Conservation (phyloP, 1,284 basidiomycete species). For the Trichosporon coremiiforme region DNA sequence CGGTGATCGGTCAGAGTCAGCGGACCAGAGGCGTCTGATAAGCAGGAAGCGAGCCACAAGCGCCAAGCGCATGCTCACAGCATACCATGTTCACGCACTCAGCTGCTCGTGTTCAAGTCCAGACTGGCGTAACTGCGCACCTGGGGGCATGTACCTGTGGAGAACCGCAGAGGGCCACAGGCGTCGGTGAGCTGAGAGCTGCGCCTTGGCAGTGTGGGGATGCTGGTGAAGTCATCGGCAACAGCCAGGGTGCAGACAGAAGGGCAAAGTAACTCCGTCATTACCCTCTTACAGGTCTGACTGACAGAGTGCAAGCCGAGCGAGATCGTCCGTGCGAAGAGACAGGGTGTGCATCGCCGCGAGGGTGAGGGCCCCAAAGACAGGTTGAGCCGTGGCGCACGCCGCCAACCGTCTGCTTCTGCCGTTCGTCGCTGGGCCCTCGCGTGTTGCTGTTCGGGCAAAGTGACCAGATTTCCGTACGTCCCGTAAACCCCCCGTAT, state of each 20-base stretch:
- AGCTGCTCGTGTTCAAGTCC: no score
- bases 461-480: background rate
- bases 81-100: background rate
- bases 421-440: background rate
- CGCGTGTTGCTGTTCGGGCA: background rate
- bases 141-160: no score
- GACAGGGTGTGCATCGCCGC: background rate
- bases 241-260: background rate
- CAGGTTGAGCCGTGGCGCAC: background rate
- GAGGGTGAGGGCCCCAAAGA: conserved; percentile 3
- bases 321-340: background rate
- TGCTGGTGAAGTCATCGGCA: background rate
- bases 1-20: no score
- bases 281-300: background rate
- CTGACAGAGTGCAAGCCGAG: background rate
- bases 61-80: background rate
- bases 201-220: background rate
- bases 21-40: no score
- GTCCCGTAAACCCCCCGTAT: background rate
- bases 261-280: background rate
- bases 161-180: no score
- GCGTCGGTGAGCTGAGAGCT: background rate
- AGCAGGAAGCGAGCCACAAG: background rate
- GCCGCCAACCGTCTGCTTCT: background rate
- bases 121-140: background rate